phyloP scores from a whole-genome alignment of 805 yeast genomes.

The Starmerella sp. region DNA sequence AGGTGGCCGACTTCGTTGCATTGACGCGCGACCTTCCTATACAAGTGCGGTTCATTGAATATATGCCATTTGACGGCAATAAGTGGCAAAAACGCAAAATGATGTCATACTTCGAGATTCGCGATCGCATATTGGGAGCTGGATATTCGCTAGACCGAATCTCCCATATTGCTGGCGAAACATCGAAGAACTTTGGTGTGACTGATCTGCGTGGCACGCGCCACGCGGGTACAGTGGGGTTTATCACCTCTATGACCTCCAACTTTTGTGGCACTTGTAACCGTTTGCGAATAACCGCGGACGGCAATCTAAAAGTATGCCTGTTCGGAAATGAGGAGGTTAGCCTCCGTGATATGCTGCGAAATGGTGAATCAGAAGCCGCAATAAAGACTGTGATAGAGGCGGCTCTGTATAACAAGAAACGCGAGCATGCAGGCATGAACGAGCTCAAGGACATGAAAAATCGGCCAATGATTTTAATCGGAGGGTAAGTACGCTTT shows the following conservation, averaged over 20 bases:
- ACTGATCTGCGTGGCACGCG: slow-evolving; percentile 24
- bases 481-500: slow-evolving; percentile 37
- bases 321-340: slow-evolving; percentile 44
- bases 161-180: slow-evolving; percentile 34
- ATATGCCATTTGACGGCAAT: slow-evolving; percentile 50
- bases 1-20: slow-evolving; percentile 38
- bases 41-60: slow-evolving; percentile 45
- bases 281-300: slow-evolving; percentile 41
- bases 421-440: slow-evolving; percentile 43
- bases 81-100: slow-evolving; percentile 40
- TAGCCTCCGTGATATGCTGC: slow-evolving; percentile 36
- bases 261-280: slow-evolving; percentile 44
- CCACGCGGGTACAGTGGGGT: slow-evolving; percentile 38
- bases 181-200: slow-evolving; percentile 38
- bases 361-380: slow-evolving; percentile 31
- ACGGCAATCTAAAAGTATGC: slow-evolving; percentile 46
- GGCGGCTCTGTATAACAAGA: slow-evolving; percentile 37
- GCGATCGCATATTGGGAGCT: slow-evolving; percentile 26
- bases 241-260: slow-evolving; percentile 46
- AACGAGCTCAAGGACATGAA: slow-evolving; percentile 37
- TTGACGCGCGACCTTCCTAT: slow-evolving; percentile 33
- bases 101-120: slow-evolving; percentile 38
- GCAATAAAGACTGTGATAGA: slow-evolving; percentile 35
- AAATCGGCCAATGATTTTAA: slow-evolving; percentile 46
- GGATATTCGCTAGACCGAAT: slow-evolving; percentile 14